Percentiles rank a stretch among this genome's conserved stretches.
phyloP scores from a whole-genome alignment of 139 green algal genomes.

The Diplosphaera chodatii region DNA sequence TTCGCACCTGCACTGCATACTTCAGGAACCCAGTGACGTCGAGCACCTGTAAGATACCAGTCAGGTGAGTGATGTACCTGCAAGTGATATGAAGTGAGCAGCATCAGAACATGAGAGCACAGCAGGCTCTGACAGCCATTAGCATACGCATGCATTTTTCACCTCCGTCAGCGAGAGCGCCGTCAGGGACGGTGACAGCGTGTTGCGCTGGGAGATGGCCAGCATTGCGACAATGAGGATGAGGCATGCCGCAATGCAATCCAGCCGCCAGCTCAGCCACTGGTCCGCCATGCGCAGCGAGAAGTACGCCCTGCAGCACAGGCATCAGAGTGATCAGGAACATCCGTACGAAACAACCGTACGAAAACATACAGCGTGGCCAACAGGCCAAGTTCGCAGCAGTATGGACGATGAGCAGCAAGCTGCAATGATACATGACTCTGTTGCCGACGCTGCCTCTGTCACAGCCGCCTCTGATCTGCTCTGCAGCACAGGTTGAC shows the following conservation, averaged over 20 bases:
- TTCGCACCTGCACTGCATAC: slow-evolving; percentile 70
- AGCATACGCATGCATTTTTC: no score
- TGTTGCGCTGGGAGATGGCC: slow-evolving; percentile 35
- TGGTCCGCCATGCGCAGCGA: slow-evolving; percentile 59
- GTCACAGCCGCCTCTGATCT: no score
- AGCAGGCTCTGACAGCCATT: no score
- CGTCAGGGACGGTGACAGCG: slow-evolving; percentile 46
- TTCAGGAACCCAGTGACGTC: slow-evolving; percentile 84
- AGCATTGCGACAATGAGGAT: slow-evolving; percentile 51
- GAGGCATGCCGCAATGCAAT: slow-evolving; percentile 62
- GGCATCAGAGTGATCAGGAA: neutral
- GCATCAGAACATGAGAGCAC: no score
- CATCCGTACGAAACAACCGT: neutral
- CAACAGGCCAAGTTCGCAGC: no score
- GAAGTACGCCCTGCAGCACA: slow-evolving; percentile 51
- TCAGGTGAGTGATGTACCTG: no score
- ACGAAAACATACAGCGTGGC: no score
- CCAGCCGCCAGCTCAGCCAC: slow-evolving; percentile 83
- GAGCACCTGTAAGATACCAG: slow-evolving; percentile 42
- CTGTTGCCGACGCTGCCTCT: no score
- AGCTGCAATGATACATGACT: neutral
- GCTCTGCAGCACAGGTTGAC: no score
- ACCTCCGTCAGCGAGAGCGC: slow-evolving; percentile 43
- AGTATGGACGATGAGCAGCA: neutral
- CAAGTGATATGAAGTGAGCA: no score